Evolutionary conservation across 441 rosid species (phyloP), one percentile per base, ranked within the genome.

Genomic region (Euphorbia corollata): DNA sequence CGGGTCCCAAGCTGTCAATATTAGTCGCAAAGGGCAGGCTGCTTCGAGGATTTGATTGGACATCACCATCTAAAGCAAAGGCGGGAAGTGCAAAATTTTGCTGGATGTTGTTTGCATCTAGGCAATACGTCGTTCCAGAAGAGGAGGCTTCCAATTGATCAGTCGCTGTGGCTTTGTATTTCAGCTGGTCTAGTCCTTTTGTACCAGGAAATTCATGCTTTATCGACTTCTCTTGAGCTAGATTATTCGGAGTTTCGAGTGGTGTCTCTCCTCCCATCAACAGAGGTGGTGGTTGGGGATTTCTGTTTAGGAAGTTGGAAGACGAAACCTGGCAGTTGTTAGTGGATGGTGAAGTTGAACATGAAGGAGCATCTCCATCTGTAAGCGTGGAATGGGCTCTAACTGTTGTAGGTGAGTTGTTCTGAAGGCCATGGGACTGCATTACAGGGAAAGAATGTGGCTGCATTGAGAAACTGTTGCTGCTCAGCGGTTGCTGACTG

Each of bases 111-210:
- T 82, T 79, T 9, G 88, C 86, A 34, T 91, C 97, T 41, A 93
- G 81, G 74, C 97, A 90, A 71, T 87, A 91, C 30, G 99, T 91
- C 47, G 96, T 89, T 70, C 95, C 97, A n/a, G 97, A 93, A 57
- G 95, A 92, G 56, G 96, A 85, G 47, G 94, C 88, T 83, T 93
- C 97, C 73, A 89, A 74, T 77, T 85, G 99, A 74, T 91, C 97
- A 50, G 88, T 79, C 62, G 79, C 45, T 18, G 83, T 60, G 74
- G 86, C 83, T 75, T 87, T 89, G 79, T 79, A 83, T 83, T 89
- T 89, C 56, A 82, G 81, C 72, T 76, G 89, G 30, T 83, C 83
- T 56, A 76, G 72, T 66, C 81, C 86, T 82, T 80, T 92, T 48
- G 87, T 50, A 72, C 78, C 71, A 38, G 83, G 81, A 58, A 82